Conservation (phyloP, 495 filamentous ascomycete genomes). For the Xanthoparmelia taractica region DNA sequence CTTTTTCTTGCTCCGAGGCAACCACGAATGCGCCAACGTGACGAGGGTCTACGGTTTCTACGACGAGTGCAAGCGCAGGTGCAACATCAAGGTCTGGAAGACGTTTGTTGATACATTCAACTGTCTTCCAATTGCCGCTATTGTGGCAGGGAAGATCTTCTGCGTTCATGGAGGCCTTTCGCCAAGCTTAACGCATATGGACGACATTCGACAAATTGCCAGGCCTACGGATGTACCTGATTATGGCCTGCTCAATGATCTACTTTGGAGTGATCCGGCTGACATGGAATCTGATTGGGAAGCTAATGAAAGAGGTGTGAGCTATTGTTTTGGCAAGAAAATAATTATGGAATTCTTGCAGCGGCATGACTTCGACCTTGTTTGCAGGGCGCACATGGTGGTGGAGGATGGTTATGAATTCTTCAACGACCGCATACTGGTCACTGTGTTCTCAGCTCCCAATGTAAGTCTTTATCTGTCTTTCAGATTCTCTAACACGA, state of each 20-base stretch:
- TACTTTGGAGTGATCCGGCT: constrained; percentile 96
- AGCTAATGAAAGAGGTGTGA: constrained; percentile 92
- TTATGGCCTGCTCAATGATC: constrained; percentile 91
- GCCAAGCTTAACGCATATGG: constrained; percentile 89
- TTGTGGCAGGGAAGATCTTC: constrained; percentile 97
- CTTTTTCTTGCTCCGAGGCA: constrained; percentile 94
- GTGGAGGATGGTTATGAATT: constrained; percentile 99
- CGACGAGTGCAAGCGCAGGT: constrained; percentile 95
- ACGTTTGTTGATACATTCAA: constrained; percentile 99
- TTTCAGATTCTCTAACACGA: constrained; percentile 7
- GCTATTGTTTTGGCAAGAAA: constrained; percentile 98
- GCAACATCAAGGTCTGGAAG: constrained; percentile 99
- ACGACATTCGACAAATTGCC: constrained; percentile 93
- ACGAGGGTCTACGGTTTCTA: constrained; percentile 99
- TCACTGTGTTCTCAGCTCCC: constrained; percentile 95
- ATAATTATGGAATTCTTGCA: constrained; percentile 96
- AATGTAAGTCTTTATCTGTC: constrained; percentile 58
- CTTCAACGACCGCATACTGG: constrained; percentile 89
- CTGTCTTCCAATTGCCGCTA: constrained; percentile 86
- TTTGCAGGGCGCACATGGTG: constrained; percentile 98
- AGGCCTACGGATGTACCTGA: constrained; percentile 96
- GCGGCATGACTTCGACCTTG: constrained; percentile 91
- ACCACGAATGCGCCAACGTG: constrained; percentile 98
- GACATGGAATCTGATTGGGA: constrained; percentile 99
- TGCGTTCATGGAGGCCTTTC: constrained; percentile 97